Percentiles rank a stretch among this genome's conserved stretches.
These are phyloP conservation scores for Trichosporon sp. DNA, from an alignment of 1,284 basidiomycete species.

Conservation along the genomic window DNA sequence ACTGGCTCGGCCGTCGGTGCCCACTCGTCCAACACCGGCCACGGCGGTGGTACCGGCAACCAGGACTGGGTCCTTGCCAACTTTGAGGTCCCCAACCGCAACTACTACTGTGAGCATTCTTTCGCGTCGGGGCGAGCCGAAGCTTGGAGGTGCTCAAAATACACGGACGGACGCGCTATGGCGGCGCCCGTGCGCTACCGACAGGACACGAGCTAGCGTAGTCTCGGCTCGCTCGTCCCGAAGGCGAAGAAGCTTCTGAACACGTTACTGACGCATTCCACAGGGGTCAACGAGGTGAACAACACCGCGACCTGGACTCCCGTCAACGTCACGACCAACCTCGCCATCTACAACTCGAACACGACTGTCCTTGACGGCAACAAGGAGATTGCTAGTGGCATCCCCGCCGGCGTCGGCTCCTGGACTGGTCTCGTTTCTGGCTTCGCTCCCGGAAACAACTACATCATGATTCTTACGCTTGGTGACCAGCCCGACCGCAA, in stretches of 20 bases:
- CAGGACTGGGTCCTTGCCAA: background rate
- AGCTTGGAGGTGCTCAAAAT: background rate
- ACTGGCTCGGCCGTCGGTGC: background rate
- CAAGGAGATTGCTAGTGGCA: constrained; percentile 23
- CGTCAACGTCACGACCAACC: constrained; percentile 24
- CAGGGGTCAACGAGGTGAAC: constrained; percentile 25
- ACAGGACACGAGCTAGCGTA: background rate
- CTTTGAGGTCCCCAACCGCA: constrained; percentile 8
- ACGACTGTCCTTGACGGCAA: constrained; percentile 14
- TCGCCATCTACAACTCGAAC: constrained; percentile 32
- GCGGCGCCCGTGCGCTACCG: background rate
- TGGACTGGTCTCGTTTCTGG: constrained; percentile 36
- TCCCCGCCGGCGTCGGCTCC: constrained; percentile 30
- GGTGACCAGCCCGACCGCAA: constrained; percentile 25
- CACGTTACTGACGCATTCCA: constrained; percentile 16
- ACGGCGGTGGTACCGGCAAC: background rate
- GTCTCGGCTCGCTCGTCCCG: background rate
- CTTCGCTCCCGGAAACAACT: constrained; percentile 35
- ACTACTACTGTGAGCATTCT: constrained; percentile 9
- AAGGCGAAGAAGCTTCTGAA: background rate
- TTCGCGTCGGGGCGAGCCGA: background rate
- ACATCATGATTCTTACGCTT: constrained; percentile 29
- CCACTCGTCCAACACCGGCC: constrained; percentile 16
- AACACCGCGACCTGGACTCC: constrained; percentile 28
- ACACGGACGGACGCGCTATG: background rate